Percentiles rank a stretch among this genome's conserved stretches.
phyloP scores from a whole-genome alignment of 2,329 filamentous ascomycete genomes.

The Phialophora chinensis region DNA sequence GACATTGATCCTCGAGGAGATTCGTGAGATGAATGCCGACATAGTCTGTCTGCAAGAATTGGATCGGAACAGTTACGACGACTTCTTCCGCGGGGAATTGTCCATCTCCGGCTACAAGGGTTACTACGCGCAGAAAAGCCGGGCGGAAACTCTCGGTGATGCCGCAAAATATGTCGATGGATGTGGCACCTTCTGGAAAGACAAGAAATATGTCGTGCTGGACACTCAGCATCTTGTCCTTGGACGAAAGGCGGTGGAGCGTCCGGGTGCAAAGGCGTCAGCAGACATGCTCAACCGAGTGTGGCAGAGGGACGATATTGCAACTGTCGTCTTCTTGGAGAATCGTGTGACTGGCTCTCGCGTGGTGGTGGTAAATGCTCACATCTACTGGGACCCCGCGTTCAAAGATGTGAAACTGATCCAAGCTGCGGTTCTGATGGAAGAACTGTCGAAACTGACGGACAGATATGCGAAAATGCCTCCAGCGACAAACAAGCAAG shows the following conservation, averaged over 20 bases:
- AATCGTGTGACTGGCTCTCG: constrained; percentile 88
- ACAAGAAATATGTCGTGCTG: constrained; percentile 88
- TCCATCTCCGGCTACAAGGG: constrained; percentile 91
- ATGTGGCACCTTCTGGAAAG: constrained; percentile 96
- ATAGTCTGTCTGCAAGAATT: constrained; percentile 94
- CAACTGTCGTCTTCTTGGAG: constrained; percentile 88
- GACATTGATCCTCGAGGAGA: constrained; percentile 80
- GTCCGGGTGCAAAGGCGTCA: constrained; percentile 95
- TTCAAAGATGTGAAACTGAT: constrained; percentile 95
- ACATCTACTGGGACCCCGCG: constrained; percentile 92
- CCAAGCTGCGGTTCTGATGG: constrained; percentile 94
- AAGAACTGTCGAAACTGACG: constrained; percentile 82
- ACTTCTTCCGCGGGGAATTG: constrained; percentile 85
- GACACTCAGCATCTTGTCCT: constrained; percentile 97
- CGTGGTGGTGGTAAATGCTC: constrained; percentile 89
- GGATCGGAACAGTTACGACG: constrained; percentile 87
- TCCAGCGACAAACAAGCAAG: constrained; percentile 77
- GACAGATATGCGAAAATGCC: constrained; percentile 83
- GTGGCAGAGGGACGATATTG: constrained; percentile 98
- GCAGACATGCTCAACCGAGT: constrained; percentile 98
- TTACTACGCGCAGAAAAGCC: constrained; percentile 87
- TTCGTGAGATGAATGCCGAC: constrained; percentile 79
- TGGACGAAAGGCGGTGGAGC: constrained; percentile 86
- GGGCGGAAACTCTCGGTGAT: constrained; percentile 89
- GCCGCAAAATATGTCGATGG: constrained; percentile 91